Percentiles rank a stretch among this genome's conserved stretches.
Conservation (phyloP, 148 eudicot species). For the Dysphania ambrosioides region DNA sequence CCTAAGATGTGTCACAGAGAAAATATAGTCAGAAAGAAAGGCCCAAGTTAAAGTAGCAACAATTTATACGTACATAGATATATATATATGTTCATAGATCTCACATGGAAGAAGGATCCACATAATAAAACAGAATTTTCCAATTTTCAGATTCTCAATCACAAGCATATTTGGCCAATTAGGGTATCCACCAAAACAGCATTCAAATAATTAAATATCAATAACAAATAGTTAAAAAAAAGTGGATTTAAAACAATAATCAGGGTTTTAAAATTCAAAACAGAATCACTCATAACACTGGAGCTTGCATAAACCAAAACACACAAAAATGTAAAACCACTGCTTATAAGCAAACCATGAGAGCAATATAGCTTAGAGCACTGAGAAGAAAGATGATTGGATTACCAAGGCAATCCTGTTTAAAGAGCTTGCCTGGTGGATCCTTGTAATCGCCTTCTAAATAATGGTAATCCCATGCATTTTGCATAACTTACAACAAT, state of each 20-base stretch:
- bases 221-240: neutral
- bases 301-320: neutral
- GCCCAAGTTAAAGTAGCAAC: neutral
- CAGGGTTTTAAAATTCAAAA: neutral
- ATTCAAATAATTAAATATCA: no score
- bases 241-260: neutral
- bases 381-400: slow-evolving; percentile 25
- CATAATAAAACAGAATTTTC: neutral
- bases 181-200: no score
- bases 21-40: neutral
- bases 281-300: neutral
- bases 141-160: neutral
- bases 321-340: neutral
- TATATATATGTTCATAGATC: no score
- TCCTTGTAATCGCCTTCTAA: slow-evolving; percentile 85
- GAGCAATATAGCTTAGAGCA: neutral
- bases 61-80: neutral
- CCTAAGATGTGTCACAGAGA: neutral
- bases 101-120: no score
- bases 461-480: slow-evolving; percentile 95
- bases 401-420: slow-evolving; percentile 37
- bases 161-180: no score
- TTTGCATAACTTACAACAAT: slow-evolving; percentile 81
- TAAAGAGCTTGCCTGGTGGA: slow-evolving; percentile 83
- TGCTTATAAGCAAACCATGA: neutral